Percentiles rank a stretch among this genome's conserved stretches.
phyloP scores from a whole-genome alignment of 2,329 filamentous ascomycete genomes.

The Aspergillus sp. region DNA sequence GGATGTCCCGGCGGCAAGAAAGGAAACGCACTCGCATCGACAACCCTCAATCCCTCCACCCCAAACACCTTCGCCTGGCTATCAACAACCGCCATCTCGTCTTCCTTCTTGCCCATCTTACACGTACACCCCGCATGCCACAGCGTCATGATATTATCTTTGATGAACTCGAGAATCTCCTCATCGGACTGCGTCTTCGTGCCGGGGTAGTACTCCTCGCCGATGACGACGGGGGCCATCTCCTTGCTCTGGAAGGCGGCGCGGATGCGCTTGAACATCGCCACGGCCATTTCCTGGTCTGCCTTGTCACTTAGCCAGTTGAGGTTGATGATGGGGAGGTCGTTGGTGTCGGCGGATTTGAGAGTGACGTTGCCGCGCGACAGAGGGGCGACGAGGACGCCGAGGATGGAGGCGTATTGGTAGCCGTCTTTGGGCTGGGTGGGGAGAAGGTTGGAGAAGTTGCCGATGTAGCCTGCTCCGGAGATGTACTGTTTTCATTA shows the following conservation, averaged over 20 bases:
- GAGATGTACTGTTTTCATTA: conserved; percentile 18
- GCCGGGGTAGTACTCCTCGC: conserved; percentile 35
- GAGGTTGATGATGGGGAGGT: conserved; percentile 43
- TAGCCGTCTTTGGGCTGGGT: conserved; percentile 17
- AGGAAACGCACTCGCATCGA: conserved; percentile 32
- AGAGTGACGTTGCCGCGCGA: conserved; percentile 45
- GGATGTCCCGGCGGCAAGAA: conserved; percentile 39
- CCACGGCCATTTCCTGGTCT: conserved; percentile 42
- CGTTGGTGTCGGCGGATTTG: conserved; percentile 14
- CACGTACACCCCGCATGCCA: conserved; percentile 27
- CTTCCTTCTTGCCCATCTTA: conserved; percentile 22
- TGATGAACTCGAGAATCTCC: conserved; percentile 35
- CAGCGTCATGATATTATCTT: conserved; percentile 21
- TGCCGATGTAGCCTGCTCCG: conserved; percentile 18
- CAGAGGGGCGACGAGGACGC: conserved; percentile 24
- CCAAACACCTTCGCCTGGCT: conserved; percentile 24
- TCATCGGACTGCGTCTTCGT: conserved; percentile 33
- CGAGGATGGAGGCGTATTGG: conserved; percentile 22
- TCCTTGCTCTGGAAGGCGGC: conserved; percentile 26
- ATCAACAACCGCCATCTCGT: conserved; percentile 29
- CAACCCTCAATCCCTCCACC: conserved; percentile 24
- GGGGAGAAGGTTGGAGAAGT: conserved; percentile 13
- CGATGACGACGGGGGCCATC: conserved; percentile 26
- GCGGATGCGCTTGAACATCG: conserved; percentile 40
- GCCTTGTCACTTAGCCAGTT: conserved; percentile 40